Evolutionary conservation across 2,329 filamentous ascomycete species (phyloP).

Genomic region (Orbilia quercus): DNA sequence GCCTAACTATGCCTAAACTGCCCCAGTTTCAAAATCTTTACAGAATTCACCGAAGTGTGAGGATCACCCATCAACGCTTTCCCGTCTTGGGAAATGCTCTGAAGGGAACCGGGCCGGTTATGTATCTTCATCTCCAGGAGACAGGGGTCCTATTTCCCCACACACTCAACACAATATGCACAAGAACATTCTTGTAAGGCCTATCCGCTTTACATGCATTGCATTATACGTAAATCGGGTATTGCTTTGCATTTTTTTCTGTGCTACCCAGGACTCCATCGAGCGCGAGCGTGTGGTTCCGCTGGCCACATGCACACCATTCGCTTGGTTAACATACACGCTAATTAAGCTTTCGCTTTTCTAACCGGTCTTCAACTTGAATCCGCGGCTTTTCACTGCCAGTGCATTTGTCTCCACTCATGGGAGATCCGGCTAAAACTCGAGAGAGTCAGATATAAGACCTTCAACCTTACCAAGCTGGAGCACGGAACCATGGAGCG

Average conservation of each 20-base stretch:
- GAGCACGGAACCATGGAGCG: conserved; percentile 28
- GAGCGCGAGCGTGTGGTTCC: conserved; percentile 11
- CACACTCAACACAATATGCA: conserved; percentile 48
- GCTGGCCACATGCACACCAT: not conserved
- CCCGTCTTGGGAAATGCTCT: conserved; percentile 29
- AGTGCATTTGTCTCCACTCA: conserved; percentile 30
- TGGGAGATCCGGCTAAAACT: conserved; percentile 51
- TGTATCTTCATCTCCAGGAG: conserved; percentile 25
- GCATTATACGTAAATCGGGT: too few relatives aligned
- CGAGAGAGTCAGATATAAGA: conserved; percentile 47
- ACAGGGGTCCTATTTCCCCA: conserved; percentile 48
- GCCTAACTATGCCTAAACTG: conserved; percentile 55
- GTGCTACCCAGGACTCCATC: not conserved
- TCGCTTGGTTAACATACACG: conserved; percentile 39
- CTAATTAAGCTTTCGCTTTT: too few relatives aligned
- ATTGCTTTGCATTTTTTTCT: too few relatives aligned
- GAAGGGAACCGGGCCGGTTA: conserved; percentile 54
- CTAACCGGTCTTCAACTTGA: conserved; percentile 22
- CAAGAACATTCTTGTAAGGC: conserved; percentile 19
- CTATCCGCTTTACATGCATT: conserved; percentile 8
- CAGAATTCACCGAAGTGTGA: conserved; percentile 33
- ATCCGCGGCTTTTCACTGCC: conserved; percentile 31
- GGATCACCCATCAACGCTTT: conserved; percentile 36
- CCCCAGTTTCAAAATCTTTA: conserved; percentile 48
- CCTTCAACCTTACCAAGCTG: conserved; percentile 27